Conservation (phyloP, 2,329 filamentous ascomycete species). For the Penicillium janthinellum region DNA sequence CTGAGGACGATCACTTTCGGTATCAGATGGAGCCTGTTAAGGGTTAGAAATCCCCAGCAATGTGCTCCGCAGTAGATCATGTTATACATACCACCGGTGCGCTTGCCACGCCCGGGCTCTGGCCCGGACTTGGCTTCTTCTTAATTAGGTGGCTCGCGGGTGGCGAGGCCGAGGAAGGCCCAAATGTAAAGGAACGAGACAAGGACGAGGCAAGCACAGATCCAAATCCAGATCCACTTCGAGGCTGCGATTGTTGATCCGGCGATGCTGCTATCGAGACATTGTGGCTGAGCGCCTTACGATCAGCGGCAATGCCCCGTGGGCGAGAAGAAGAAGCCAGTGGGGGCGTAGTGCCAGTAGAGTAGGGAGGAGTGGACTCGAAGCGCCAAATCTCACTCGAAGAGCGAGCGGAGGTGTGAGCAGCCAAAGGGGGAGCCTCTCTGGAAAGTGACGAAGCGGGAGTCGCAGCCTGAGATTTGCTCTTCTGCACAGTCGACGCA, state of each 20-base stretch:
- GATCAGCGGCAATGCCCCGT: conserved; percentile 43
- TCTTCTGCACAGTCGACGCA: conserved; percentile 41
- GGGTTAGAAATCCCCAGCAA: conserved; percentile 27
- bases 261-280: conserved; percentile 46
- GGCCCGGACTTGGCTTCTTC: conserved; percentile 41
- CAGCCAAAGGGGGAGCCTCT: conserved; percentile 33
- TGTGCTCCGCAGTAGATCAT: conserved; percentile 31
- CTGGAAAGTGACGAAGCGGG: conserved; percentile 38
- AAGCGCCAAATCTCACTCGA: conserved; percentile 54
- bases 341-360: conserved; percentile 56
- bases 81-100: conserved; percentile 34
- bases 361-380: conserved; percentile 55
- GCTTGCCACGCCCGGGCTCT: conserved; percentile 36
- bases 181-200: conserved; percentile 49
- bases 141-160: conserved; percentile 37
- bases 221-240: conserved; percentile 45
- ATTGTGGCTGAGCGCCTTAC: conserved; percentile 45
- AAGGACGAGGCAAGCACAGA: conserved; percentile 47
- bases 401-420: conserved; percentile 53
- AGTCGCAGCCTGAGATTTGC: conserved; percentile 46
- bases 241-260: conserved; percentile 42
- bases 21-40: conserved; percentile 42
- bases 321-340: conserved; percentile 45
- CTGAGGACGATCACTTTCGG: conserved; percentile 39
- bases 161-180: conserved; percentile 47